Evolutionary conservation across 2,329 filamentous ascomycete species (phyloP), one percentile per base, ranked within the genome.

Genomic region (Ophiocordyceps unilateralis): DNA sequence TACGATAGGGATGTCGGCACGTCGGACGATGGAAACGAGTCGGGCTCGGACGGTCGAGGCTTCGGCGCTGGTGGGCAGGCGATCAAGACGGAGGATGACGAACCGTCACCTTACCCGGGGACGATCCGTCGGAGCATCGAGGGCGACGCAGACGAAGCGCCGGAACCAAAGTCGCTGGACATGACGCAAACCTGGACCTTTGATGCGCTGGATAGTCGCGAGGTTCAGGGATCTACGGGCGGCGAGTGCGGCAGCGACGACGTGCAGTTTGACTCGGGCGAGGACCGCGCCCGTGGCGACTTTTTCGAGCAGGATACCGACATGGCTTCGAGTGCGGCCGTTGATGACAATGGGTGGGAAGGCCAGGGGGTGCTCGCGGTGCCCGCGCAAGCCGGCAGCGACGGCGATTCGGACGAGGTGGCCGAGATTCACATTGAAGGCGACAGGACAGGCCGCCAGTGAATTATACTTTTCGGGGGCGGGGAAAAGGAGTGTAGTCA

Each of bases 1-100:
- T 83, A 74, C 54, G 69, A 71, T 48, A 70, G 72, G 41, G 65
- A 71, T 47, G 70, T 71, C 41, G 64, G 64, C 39, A 58, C 55
- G 20, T 47, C 48, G 7, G 56, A 60, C 43, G 67, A 68, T 45
- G 72, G 74, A 41, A 51, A 55, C 39, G 64, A 65, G 37, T 60
- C 66, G 80, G 84, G 85, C 81, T 84, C 93, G 81, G 85, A 75
- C 65, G 72, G 63, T 69, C 72, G 58, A 48, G 50, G 74, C 72
- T 72, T 64, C 62, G 57, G 55, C 49, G 55, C 51, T 17, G 51
- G 55, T 43, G 55, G 54, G 42, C 50, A 52, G 40, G 48, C 52
- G 19, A 41, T 50, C n/a, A 51, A 46, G 20, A 42, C 45, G 4
- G 54, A 55, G 6, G 56, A 54, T 5, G 60, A 58, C 9, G 57